Conservation (phyloP, 2,329 filamentous ascomycete species). For the Fusarium praegraminearum region DNA sequence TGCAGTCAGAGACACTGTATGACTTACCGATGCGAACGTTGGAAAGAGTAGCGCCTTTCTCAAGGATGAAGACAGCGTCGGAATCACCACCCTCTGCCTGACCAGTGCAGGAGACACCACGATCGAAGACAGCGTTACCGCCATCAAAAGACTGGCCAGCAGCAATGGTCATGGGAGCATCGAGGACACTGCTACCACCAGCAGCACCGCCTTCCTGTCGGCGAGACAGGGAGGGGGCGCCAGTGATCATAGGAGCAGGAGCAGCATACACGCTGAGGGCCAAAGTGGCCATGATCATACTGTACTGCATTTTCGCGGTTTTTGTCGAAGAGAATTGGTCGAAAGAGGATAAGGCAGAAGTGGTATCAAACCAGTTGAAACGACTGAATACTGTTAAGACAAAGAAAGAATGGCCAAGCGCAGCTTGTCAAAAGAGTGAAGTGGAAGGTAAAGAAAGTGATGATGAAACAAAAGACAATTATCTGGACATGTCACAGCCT, state of each 20-base stretch:
- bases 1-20: accelerated
- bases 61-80: slow-evolving; percentile 59
- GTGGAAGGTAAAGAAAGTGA: slow-evolving; percentile 31
- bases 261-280: slow-evolving; percentile 41
- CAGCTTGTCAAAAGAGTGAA: slow-evolving; percentile 47
- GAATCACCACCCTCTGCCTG: slow-evolving; percentile 47
- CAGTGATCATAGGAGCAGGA: slow-evolving; percentile 40
- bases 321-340: not conserved
- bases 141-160: slow-evolving; percentile 49
- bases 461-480: slow-evolving; percentile 30
- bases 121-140: slow-evolving; percentile 46
- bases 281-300: slow-evolving; percentile 45
- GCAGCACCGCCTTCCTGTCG: slow-evolving; percentile 32
- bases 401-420: slow-evolving; percentile 43
- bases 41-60: slow-evolving; percentile 57
- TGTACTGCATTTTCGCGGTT: slow-evolving; percentile 46
- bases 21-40: slow-evolving; percentile 60
- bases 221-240: slow-evolving; percentile 32
- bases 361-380: slow-evolving; percentile 44
- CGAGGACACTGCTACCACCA: slow-evolving; percentile 42
- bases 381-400: slow-evolving; percentile 14
- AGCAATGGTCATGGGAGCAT: slow-evolving; percentile 44
- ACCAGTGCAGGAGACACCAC: slow-evolving; percentile 46
- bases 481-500: slow-evolving; percentile 5
- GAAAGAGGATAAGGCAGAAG: not conserved